Conservation (phyloP, 257 asterid species). For the Avicennia marina region DNA sequence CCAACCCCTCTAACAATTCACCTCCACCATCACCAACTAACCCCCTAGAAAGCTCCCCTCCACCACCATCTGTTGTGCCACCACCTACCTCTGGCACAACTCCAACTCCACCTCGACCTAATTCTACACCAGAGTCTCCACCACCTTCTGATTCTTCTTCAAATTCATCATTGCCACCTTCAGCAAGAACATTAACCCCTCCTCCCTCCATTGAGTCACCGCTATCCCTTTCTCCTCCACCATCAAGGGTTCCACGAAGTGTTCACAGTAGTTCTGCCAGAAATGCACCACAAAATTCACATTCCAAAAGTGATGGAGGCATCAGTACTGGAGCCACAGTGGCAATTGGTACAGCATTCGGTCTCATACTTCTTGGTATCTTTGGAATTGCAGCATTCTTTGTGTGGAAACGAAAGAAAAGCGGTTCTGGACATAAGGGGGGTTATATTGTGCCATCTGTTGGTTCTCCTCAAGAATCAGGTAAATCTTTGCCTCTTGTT, state of each 20-base stretch:
- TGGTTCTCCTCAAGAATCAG: constrained; percentile 53
- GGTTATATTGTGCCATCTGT: constrained; percentile 51
- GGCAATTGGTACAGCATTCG: constrained; percentile 35
- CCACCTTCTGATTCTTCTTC: constrained; percentile 9
- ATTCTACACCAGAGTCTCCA: constrained; percentile 29
- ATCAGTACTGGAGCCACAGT: constrained; percentile 37
- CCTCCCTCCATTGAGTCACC: constrained; percentile 27
- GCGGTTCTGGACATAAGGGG: constrained; percentile 33
- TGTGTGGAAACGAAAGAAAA: constrained; percentile 58
- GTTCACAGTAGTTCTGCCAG: constrained; percentile 27
- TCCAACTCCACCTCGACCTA: constrained; percentile 28
- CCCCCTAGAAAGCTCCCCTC: constrained; percentile 19
- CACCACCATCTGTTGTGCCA: constrained; percentile 21
- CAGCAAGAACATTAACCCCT: constrained; percentile 32
- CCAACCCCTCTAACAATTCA: constrained; percentile 19
- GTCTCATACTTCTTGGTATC: constrained; percentile 40
- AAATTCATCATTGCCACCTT: constrained; percentile 25
- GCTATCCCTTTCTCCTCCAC: constrained; percentile 25
- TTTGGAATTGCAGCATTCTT: constrained; percentile 47
- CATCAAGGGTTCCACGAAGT: constrained; percentile 34
- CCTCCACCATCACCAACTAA: constrained; percentile 30
- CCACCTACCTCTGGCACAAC: constrained; percentile 31
- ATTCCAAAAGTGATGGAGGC: constrained; percentile 28
- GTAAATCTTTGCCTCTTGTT: constrained; percentile 25
- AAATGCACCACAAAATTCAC: constrained; percentile 28